Evolutionary conservation across 805 yeast species (phyloP).

Genomic region (Priceomyces melissophilus): DNA sequence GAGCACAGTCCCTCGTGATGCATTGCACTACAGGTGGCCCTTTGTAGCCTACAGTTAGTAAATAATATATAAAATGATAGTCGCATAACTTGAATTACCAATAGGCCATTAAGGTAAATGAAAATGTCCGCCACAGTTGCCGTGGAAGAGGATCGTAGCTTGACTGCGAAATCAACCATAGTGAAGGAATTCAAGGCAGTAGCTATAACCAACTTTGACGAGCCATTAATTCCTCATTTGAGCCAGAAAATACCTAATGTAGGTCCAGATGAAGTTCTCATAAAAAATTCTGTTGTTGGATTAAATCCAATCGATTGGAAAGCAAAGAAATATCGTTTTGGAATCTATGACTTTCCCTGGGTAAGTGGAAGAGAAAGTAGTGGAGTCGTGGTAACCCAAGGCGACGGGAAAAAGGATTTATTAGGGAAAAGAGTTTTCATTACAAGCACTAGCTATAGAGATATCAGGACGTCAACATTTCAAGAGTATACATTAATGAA

Average conservation of each 20-base stretch:
- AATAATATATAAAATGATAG: too few relatives aligned
- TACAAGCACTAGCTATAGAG: slow-evolving; percentile 47
- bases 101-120: background rate
- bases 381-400: slow-evolving; percentile 35
- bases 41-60: too few relatives aligned
- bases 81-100: background rate
- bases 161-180: background rate
- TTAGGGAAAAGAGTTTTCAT: slow-evolving; percentile 39
- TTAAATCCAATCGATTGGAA: slow-evolving; percentile 51
- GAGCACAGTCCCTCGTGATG: too few relatives aligned
- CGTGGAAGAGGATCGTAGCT: background rate
- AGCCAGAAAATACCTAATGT: slow-evolving; percentile 18
- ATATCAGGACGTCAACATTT: slow-evolving; percentile 44
- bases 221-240: slow-evolving; percentile 15
- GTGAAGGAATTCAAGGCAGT: slow-evolving; percentile 8
- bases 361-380: slow-evolving; percentile 47
- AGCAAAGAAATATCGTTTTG: slow-evolving; percentile 43
- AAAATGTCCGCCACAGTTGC: background rate
- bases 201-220: slow-evolving; percentile 15
- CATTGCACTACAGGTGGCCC: too few relatives aligned
- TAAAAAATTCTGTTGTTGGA: slow-evolving; percentile 32
- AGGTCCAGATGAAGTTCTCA: slow-evolving; percentile 19
- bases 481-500: slow-evolving; percentile 45
- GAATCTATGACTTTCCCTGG: slow-evolving; percentile 49
- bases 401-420: slow-evolving; percentile 21